These are phyloP conservation scores for Cinchona pubescens DNA, from an alignment of 257 asterid species.

Conservation along the genomic window DNA sequence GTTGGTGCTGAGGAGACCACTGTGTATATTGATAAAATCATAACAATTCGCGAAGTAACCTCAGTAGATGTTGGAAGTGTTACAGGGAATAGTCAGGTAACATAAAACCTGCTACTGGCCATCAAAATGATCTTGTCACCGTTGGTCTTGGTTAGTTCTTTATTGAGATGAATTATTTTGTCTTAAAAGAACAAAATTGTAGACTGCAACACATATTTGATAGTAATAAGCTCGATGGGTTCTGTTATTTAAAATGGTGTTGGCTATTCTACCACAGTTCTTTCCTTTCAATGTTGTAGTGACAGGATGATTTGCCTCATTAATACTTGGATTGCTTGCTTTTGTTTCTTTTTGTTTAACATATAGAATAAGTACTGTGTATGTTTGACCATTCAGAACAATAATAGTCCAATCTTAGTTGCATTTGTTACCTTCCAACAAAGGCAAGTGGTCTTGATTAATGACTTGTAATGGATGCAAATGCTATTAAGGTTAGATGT, in stretches of 20 bases:
- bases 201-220: background rate
- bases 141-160: background rate
- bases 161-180: background rate
- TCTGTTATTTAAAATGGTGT: background rate
- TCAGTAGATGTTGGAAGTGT: constrained; percentile 43
- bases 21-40: constrained; percentile 60
- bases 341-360: background rate
- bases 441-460: background rate
- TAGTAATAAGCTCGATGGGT: background rate
- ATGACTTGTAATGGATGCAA: background rate
- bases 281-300: background rate
- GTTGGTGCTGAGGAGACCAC: constrained; percentile 52
- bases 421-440: background rate
- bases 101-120: background rate
- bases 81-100: constrained; percentile 46
- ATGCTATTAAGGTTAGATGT: too few species aligned
- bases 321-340: background rate
- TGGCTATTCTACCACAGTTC: background rate
- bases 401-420: background rate
- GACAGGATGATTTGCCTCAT: background rate
- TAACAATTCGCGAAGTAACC: constrained; percentile 63
- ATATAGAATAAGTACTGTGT: background rate
- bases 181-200: background rate
- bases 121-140: background rate
- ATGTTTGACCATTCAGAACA: background rate